phyloP scores from a whole-genome alignment of 2,329 filamentous ascomycete species.

The Nectriaceae sp. region DNA sequence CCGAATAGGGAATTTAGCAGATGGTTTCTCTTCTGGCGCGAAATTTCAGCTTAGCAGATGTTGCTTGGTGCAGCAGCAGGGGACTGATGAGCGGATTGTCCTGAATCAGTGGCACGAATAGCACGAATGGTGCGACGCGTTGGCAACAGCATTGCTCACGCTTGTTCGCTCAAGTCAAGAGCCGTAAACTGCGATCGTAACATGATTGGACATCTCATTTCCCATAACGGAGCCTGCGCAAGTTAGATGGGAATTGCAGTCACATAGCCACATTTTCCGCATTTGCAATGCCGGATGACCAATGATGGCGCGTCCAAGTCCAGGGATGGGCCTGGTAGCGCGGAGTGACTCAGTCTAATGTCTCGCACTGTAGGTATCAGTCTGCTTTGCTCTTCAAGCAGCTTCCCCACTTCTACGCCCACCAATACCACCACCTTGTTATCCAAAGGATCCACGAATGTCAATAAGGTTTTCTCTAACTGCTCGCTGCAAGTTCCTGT shows the following conservation, averaged over 20 bases:
- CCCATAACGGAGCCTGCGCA: slow-evolving; percentile 2
- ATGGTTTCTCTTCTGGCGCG: too few species aligned
- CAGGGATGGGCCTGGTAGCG: slow-evolving; percentile 13
- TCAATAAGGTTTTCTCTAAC: slow-evolving; percentile 14
- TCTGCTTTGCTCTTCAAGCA: slow-evolving; percentile 3
- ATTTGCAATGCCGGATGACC: slow-evolving; percentile 19
- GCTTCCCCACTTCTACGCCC: slow-evolving; percentile 17
- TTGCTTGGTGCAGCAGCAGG: too few species aligned
- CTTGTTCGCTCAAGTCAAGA: slow-evolving; percentile 5
- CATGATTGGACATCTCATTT: slow-evolving; percentile 15
- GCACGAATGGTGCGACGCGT: slow-evolving; percentile 14
- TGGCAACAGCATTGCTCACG: background rate
- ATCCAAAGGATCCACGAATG: slow-evolving; percentile 6
- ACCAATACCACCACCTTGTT: slow-evolving; percentile 7
- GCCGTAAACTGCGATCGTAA: slow-evolving; percentile 7
- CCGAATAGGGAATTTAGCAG: too few species aligned
- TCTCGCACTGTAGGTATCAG: slow-evolving; percentile 19
- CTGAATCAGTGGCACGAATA: too few species aligned
- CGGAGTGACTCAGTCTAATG: background rate
- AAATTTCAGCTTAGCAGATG: too few species aligned
- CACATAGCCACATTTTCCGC: slow-evolving; percentile 9
- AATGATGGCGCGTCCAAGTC: slow-evolving; percentile 4
- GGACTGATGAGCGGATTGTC: background rate
- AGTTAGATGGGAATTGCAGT: slow-evolving; percentile 17
- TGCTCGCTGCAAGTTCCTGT: background rate